A percentile compares a stretch with the other conserved stretches of the same genome.
Evolutionary conservation across 139 green algal genomes (phyloP).

Genomic region (Chlamydomonas asymmetrica): DNA sequence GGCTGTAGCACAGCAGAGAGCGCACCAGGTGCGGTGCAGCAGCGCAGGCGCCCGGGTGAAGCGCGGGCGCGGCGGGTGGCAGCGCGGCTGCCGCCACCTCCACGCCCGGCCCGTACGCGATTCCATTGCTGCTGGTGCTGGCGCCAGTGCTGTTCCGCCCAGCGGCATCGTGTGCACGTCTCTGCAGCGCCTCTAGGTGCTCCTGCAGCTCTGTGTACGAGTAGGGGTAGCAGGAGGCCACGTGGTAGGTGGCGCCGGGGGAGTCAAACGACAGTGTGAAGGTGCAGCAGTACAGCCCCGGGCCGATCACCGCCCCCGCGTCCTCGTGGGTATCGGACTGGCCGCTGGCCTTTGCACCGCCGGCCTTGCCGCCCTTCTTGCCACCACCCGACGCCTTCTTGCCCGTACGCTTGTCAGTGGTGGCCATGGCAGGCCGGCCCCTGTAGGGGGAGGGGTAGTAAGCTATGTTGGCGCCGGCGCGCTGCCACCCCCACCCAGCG

Average conservation of each 20-base stretch:
- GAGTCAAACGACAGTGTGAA: slow-evolving; percentile 44
- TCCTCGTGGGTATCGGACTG: background rate
- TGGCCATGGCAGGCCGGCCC: slow-evolving; percentile 15
- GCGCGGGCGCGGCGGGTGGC: background rate
- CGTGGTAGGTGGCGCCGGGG: slow-evolving; percentile 36
- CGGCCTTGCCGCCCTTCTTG: slow-evolving; percentile 4
- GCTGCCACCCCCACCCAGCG: slow-evolving; percentile 26
- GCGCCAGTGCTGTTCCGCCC: background rate
- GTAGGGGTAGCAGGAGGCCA: slow-evolving; percentile 67
- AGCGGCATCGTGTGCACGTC: slow-evolving; percentile 2
- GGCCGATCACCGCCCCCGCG: slow-evolving; percentile 22
- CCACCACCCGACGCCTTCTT: slow-evolving; percentile 3
- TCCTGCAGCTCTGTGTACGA: slow-evolving; percentile 57
- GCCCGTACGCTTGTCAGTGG: slow-evolving; percentile 6
- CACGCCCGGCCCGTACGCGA: too few relatives aligned
- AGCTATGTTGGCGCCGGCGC: slow-evolving; percentile 27
- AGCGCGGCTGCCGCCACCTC: background rate
- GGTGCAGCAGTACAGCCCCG: slow-evolving; percentile 50
- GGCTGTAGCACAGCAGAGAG: slow-evolving; percentile 54
- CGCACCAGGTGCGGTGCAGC: slow-evolving; percentile 18
- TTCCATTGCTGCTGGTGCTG: slow-evolving; percentile 11
- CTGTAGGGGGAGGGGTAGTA: slow-evolving; percentile 55
- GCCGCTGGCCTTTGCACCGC: background rate
- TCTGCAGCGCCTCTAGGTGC: slow-evolving; percentile 33
- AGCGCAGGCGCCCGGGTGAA: background rate